These are phyloP conservation scores for Pythium brachiatum DNA, from an alignment of 352 stramenopile genomes.

Conservation along the genomic window DNA sequence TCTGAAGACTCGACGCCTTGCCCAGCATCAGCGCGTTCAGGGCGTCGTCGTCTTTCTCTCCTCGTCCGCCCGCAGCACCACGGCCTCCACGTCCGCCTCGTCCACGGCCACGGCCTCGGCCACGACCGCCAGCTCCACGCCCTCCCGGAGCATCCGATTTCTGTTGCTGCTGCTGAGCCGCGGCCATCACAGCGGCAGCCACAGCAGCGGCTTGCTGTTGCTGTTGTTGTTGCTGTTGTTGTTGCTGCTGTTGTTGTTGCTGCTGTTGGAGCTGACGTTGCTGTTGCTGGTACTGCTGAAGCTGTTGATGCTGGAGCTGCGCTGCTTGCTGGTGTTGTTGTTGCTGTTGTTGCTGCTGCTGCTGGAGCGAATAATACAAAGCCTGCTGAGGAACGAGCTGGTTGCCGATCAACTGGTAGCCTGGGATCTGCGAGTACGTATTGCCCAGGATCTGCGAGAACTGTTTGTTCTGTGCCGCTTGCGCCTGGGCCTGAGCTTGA, in stretches of 20 bases:
- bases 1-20: constrained; percentile 13
- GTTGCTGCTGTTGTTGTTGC: constrained; percentile 30
- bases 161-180: constrained; percentile 32
- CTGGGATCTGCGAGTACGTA: constrained; percentile 45
- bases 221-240: constrained; percentile 49
- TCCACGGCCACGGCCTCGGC: constrained; percentile 13
- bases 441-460: constrained; percentile 60
- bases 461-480: constrained; percentile 50
- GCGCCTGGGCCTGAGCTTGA: constrained; percentile 42
- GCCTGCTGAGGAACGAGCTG: constrained; percentile 57
- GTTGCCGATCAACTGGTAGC: constrained; percentile 66
- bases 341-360: constrained; percentile 28
- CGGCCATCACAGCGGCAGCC: constrained; percentile 28
- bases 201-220: constrained; percentile 44
- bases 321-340: constrained; percentile 6
- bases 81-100: constrained; percentile 1
- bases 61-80: neutral
- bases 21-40: constrained; percentile 15
- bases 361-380: constrained; percentile 54
- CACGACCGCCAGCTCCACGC: constrained; percentile 10
- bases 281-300: constrained; percentile 43
- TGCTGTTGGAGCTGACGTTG: constrained; percentile 29
- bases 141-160: constrained; percentile 13
- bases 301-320: constrained; percentile 35
- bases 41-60: constrained; percentile 19